Evolutionary conservation across 192 early-diverging fungal species (phyloP), one percentile per base, ranked within the genome.

Genomic region (Allomyces macrogynus): DNA sequence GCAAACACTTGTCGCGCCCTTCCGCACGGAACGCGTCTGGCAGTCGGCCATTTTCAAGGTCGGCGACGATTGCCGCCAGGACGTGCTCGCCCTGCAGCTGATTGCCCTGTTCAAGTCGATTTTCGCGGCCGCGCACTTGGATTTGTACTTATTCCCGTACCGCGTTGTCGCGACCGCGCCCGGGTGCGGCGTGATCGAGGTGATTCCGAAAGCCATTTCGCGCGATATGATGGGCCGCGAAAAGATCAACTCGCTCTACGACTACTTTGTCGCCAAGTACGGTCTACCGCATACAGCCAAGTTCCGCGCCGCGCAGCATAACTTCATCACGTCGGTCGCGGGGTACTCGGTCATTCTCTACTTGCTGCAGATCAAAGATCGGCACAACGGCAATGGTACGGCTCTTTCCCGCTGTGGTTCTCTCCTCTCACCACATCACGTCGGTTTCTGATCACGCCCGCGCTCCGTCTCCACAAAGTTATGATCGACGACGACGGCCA

Each of bases 21-120:
- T 93, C 94, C 1, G 97, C 97, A 74, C 79, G 89, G 67, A 83
- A 95, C 27, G 78, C 83, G 77, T 84, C 4, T 84, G 88, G 75
- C 85, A 91, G 70, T 87, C 88, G 4, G 87, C 91, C 1, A 99
- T 99, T 66, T 99, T 99, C 81, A 99, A 99, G 81, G 95, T 99
- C 61, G 96, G 96, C 65, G 96, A 99, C 67, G 95, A 99, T 76
- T 99, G 96, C 76, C 85, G 96, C 27, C 96, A 99, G 75, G 96
- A 99, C 72, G 88, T 99, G 22, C 79, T 99, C 67, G 95, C 96
- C 4, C 73, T 99, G 62, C 96, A 99, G 77, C 78, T 99, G 68
- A 96, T 99, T 77, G 89, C 89, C 1, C 85, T 95, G 42, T 99
- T 96, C 78, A 96, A 97, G 69, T 91, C 87, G 75, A 95, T 99